phyloP scores from a whole-genome alignment of 2,329 filamentous ascomycete genomes.

The Ustilaginoidea virens region DNA sequence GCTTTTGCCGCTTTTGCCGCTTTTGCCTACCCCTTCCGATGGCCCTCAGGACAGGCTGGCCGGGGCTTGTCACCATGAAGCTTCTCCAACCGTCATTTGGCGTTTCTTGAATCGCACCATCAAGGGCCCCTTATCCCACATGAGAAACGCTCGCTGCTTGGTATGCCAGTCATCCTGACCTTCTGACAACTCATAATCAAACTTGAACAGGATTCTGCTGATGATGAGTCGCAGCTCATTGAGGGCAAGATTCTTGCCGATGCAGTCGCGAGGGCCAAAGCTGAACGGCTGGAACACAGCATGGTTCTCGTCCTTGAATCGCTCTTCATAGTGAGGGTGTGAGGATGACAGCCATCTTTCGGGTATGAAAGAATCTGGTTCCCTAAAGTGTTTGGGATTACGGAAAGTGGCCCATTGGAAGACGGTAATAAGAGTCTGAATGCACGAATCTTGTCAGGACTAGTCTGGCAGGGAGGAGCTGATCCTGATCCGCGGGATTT shows the following conservation, averaged over 20 bases:
- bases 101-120: conserved; percentile 3
- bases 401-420: conserved; percentile 30
- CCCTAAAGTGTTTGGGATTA: conserved; percentile 25
- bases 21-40: no score
- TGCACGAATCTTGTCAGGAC: not conserved
- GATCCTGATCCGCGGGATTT: not conserved
- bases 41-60: no score
- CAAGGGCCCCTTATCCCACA: conserved; percentile 9
- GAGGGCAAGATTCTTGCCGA: conserved; percentile 26
- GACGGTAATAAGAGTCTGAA: conserved; percentile 24
- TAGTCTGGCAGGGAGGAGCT: not conserved
- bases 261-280: conserved; percentile 22
- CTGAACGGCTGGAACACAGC: conserved; percentile 22
- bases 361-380: conserved; percentile 28
- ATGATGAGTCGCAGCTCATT: conserved; percentile 32
- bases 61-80: no score
- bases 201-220: conserved; percentile 26
- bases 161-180: conserved; percentile 9
- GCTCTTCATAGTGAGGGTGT: conserved; percentile 16
- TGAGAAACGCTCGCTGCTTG: conserved; percentile 7
- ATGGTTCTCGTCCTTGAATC: conserved; percentile 23
- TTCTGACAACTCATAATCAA: conserved; percentile 22
- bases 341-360: conserved; percentile 25
- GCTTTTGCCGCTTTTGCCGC: no score
- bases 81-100: no score